Conservation (phyloP, 2,329 filamentous ascomycete genomes). For the Colletotrichum brevisporum region DNA sequence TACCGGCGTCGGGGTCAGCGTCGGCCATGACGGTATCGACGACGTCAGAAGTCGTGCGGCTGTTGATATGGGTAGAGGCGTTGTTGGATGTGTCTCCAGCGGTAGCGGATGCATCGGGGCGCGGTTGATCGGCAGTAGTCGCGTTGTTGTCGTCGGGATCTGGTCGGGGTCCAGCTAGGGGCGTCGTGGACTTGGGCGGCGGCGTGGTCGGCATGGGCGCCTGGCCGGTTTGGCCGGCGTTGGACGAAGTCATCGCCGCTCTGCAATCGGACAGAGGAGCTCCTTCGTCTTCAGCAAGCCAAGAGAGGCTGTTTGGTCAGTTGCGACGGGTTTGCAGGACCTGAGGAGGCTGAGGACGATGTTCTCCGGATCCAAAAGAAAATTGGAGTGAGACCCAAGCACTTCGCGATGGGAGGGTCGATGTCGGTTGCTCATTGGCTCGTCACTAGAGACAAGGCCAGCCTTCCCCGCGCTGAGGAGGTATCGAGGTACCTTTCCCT, state of each 20-base stretch:
- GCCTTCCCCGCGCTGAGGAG: conserved; percentile 41
- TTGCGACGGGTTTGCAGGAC: conserved; percentile 36
- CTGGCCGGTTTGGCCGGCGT: conserved; percentile 55
- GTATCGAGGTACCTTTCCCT: conserved; percentile 24
- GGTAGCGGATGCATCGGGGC: conserved; percentile 29
- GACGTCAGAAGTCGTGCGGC: conserved; percentile 10
- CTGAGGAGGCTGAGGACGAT: conserved; percentile 35
- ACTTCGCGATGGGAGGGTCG: conserved; percentile 40
- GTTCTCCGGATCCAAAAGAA: conserved; percentile 40
- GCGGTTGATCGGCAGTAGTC: conserved; percentile 41
- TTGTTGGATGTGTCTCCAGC: conserved; percentile 13
- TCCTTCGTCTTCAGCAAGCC: conserved; percentile 63
- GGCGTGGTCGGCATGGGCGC: conserved; percentile 43
- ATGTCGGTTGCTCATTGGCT: conserved; percentile 38
- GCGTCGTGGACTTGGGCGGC: conserved; percentile 37
- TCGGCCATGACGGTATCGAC: conserved; percentile 36
- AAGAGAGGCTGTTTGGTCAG: conserved; percentile 39
- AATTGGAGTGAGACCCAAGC: conserved; percentile 38
- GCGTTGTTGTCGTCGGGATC: conserved; percentile 39
- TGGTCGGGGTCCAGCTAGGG: conserved; percentile 15
- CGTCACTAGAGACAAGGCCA: conserved; percentile 21
- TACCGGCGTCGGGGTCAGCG: conserved; percentile 35
- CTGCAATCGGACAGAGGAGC: conserved; percentile 59
- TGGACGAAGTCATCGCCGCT: conserved; percentile 75
- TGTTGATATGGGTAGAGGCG: conserved; percentile 2